Evolutionary conservation across 2,329 filamentous ascomycete species (phyloP), one percentile per base, ranked within the genome.

Genomic region (Fusarium robinianum): DNA sequence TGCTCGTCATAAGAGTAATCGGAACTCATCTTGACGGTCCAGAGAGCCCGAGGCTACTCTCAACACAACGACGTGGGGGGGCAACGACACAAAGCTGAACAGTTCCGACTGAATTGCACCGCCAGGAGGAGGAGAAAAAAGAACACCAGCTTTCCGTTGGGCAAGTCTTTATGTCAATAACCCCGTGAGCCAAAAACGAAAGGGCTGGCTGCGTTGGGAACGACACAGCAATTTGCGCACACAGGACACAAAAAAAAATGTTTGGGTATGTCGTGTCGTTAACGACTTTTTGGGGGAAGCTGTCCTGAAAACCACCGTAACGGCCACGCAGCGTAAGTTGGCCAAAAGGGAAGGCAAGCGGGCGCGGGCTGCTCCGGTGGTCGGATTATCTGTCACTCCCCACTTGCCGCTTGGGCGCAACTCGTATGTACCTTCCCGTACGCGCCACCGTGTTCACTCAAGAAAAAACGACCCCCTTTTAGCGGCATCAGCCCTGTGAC

Each of bases 1-100:
- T 94, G 84, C 67, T 96, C 88, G 80, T 99, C 94, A 76, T 99
- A 99, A 64, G 88, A 95, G 79, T 99, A 99, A 72, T 97, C 92
- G 64, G 88, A 89, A 67, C 86, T 91, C 84, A 94, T 94, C 69
- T 76, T 84, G 73, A 62, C 69, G 61, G 60, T 58, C 55, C 55
- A 49, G 60, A 61, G 62, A 67, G 67, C 70, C 66, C 63, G 63
- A 59, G 57, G 59, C 64, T 53, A 62, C 66, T 63, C 58, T 53
- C 33, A 41, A 45, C 36, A 38, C 14, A 42, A 33, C 36, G 50
- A 34, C 19, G 43, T 41, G 37, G 41, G 15, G 41, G 45, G 54
- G 51, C 46, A 36, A 51, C 47, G 49, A 41, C 18, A 44, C 44
- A 38, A 25, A 45, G 32, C 34, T 33, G 26, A 41, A n/a, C n/a